Evolutionary conservation across 768 basidiomycete genomes (phyloP), one percentile per base, ranked within the genome.

Genomic region (Naganishia onofrii): DNA sequence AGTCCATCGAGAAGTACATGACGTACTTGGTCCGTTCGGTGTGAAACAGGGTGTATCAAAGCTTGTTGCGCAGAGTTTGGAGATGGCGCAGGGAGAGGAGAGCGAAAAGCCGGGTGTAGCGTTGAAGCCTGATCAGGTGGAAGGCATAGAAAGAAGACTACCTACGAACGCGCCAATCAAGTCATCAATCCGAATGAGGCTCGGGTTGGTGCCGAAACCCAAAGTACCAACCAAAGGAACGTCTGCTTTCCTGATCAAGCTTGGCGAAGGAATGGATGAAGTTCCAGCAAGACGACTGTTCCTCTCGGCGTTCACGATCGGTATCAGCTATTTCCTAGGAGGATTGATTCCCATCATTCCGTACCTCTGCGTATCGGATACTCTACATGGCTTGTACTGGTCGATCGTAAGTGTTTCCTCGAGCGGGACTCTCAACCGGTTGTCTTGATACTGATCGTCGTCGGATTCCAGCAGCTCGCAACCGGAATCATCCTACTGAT

Each of bases 231-330:
- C 93, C 71, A 5, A 12, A 26, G 96, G 95, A 0, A 79, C 97
- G 46, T 94, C 94, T 0, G 88, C 92, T 1, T 99, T 99, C 83
- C 82, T 99, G 75, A 85, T 97, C 74, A 95, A 92, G 82, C 97
- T 97, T 74, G 94, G 93, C 29, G 90, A 91, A 79, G 92, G 93
- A 21, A 77, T 96, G 58, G 93, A 95, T 85, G 94, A 98, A 81
- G 86, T 95, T 44, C 91, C 93, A 0, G 87, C 87, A 17, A 84
- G 85, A 26, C 86, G 95, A 32, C 84, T 42, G 42, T 42, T 42
- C 13, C 8, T 42, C 15, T 42, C 42, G 42, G 42, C 42, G 15
- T 42, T 42, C 74, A 98, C 95, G 0, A 97, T 99, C 77, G 95
- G 94, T 72, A 85, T 92, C 77, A 92, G 93, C 13, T 94, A 98